Base-by-base conservation (phyloP, 2,329 filamentous ascomycete species). In the Botryosphaeria agaves region DNA sequence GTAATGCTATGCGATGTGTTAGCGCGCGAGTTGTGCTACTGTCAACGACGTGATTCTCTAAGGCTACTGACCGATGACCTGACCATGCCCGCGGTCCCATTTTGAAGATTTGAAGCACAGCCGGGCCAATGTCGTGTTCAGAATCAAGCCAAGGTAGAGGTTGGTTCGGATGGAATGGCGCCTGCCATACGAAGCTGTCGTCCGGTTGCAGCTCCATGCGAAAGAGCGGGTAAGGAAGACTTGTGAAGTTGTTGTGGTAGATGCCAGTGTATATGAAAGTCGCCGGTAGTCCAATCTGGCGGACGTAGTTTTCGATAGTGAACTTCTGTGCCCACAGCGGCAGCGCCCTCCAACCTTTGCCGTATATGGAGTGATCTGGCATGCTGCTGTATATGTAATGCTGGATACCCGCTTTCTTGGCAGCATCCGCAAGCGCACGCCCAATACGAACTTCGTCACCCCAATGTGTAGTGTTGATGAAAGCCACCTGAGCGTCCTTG, bases 161-260 rank as follows among this genome's bases (percentile, higher is more conserved):
- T 34, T 77, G 78, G 42, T 93, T 71, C 2, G 83, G 80, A 44
- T 93, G 81, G 52, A 95, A 95, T 0, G 89, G 89, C 2, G 87
- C 87, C 47, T 83, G 75, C 89, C 89, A 95, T 34, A 76, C 61
- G 50, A 94, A 94, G 32, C 79, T 84, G 12, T 82, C 84, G 44
- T 94, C 83, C 2, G 64, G 53, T 53, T 83, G 75, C 28, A 92
- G 61, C 38, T 91, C 83, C 79, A 94, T 92, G 57, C 85, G 89
- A 59, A 95, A 95, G 3, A 95, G 66, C 1, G 89, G 89, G 48
- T 93, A 95, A 1, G 73, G 74, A 18, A 94, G 65, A 28, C 81
- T 89, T 18, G 87, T 95, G 56, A 95, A 98, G 52, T 98, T 95
- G 57, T 95, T 95, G 64, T 95, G 93, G 64, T 95, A 98, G 44